phyloP scores from a whole-genome alignment of 2,329 filamentous ascomycete genomes.

The Pseudogymnoascus sp. region DNA sequence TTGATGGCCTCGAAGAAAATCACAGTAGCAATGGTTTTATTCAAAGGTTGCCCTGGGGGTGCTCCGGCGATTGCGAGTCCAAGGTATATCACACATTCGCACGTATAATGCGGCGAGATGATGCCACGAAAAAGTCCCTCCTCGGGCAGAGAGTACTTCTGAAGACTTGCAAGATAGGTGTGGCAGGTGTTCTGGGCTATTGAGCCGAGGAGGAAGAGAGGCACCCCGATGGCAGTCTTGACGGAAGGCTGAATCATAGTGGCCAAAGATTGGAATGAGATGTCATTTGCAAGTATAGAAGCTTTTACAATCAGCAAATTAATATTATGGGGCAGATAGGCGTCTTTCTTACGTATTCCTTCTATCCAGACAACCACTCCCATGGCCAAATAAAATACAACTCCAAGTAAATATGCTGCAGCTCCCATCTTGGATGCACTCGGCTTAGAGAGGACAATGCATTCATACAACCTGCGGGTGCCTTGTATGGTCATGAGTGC shows the following conservation, averaged over 20 bases:
- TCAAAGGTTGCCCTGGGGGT: constrained; percentile 55
- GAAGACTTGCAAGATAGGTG: constrained; percentile 56
- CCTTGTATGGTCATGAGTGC: constrained; percentile 68
- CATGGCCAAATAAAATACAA: constrained; percentile 67
- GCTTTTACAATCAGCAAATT: constrained; percentile 13
- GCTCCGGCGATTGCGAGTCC: constrained; percentile 68
- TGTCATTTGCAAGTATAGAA: constrained; percentile 3
- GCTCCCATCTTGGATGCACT: constrained; percentile 72
- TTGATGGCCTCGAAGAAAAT: constrained; percentile 69
- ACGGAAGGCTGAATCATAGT: constrained; percentile 25
- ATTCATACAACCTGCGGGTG: constrained; percentile 67
- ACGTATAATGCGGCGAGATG: constrained; percentile 84
- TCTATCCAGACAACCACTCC: constrained; percentile 79
- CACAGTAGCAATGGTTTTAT: constrained; percentile 63
- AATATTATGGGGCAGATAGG: constrained; percentile 11
- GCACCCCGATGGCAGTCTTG: constrained; percentile 47
- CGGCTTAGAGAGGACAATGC: constrained; percentile 52
- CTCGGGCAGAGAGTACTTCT: constrained; percentile 75
- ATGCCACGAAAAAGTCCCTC: constrained; percentile 63
- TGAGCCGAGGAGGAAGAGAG: constrained; percentile 62
- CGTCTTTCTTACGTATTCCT: constrained; percentile 52
- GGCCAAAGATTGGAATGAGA: constrained; percentile 12
- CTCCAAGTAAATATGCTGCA: constrained; percentile 70
- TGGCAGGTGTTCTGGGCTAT: constrained; percentile 69
- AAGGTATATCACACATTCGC: constrained; percentile 77